These are phyloP conservation scores for Neoascochyta sp. DNA, from an alignment of 2,329 filamentous ascomycete species.

Conservation along the genomic window DNA sequence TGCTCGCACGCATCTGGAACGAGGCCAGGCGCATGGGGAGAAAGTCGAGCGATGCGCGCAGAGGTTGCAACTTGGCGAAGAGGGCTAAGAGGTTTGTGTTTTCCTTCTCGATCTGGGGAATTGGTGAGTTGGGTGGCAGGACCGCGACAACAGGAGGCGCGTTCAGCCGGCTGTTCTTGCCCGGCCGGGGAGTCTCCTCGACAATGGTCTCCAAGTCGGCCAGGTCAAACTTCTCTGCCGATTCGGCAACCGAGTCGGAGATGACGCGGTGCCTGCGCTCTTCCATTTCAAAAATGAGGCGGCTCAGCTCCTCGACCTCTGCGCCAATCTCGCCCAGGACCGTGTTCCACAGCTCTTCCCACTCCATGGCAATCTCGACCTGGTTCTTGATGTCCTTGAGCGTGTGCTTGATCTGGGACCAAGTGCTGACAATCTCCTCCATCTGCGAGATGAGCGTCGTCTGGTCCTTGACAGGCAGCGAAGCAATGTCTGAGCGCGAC, in stretches of 20 bases:
- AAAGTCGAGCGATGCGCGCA: slow-evolving; percentile 90
- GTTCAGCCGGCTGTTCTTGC: slow-evolving; percentile 64
- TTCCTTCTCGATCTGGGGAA: slow-evolving; percentile 61
- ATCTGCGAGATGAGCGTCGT: slow-evolving; percentile 78
- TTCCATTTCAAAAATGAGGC: slow-evolving; percentile 95
- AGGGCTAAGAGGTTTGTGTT: slow-evolving; percentile 84
- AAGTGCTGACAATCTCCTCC: slow-evolving; percentile 80
- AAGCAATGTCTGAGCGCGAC: slow-evolving; percentile 67
- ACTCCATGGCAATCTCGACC: slow-evolving; percentile 97
- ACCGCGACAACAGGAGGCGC: slow-evolving; percentile 58
- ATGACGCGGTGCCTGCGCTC: slow-evolving; percentile 83
- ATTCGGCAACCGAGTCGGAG: slow-evolving; percentile 55
- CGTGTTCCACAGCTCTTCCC: slow-evolving; percentile 94
- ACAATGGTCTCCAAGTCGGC: slow-evolving; percentile 90
- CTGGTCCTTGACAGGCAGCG: slow-evolving; percentile 68
- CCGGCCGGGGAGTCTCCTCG: slow-evolving; percentile 70
- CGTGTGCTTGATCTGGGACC: slow-evolving; percentile 74
- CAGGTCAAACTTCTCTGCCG: slow-evolving; percentile 66
- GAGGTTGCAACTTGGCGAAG: slow-evolving; percentile 91
- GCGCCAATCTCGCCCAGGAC: slow-evolving; percentile 90
- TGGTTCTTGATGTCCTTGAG: slow-evolving; percentile 80
- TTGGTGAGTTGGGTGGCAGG: slow-evolving; percentile 57
- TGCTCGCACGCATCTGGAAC: slow-evolving; percentile 74
- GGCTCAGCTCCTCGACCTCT: slow-evolving; percentile 75
- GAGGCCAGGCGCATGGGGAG: slow-evolving; percentile 88